Conservation (phyloP, 257 asterid genomes). For the Verbena officinalis region DNA sequence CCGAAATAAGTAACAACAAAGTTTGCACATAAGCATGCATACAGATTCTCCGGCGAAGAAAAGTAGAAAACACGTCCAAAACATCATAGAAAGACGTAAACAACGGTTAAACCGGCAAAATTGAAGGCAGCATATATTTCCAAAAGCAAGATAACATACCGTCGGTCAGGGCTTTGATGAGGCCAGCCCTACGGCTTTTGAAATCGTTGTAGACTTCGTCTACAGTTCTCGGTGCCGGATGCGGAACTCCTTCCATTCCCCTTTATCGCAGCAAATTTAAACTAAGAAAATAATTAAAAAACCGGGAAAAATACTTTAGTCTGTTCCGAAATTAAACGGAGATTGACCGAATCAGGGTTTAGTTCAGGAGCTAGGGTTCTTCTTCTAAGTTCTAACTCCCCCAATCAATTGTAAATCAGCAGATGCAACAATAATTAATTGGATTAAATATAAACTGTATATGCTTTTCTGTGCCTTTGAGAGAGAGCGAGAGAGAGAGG, state of each 20-base stretch:
- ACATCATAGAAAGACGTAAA: background rate
- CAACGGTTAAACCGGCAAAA: background rate
- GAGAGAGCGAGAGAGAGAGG: constrained; percentile 4
- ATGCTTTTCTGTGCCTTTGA: background rate
- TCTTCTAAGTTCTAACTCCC: constrained; percentile 23
- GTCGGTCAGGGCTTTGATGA: constrained; percentile 58
- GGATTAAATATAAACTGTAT: background rate
- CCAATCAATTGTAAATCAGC: constrained; percentile 11
- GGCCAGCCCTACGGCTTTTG: constrained; percentile 56
- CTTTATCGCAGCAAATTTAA: constrained; percentile 9
- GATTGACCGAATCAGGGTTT: constrained; percentile 31
- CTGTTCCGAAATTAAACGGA: constrained; percentile 10
- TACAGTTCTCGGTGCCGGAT: constrained; percentile 47
- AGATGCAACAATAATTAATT: background rate
- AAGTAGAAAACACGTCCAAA: background rate
- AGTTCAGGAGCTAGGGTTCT: constrained; percentile 28
- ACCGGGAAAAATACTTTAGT: constrained; percentile 7
- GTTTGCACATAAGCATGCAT: background rate
- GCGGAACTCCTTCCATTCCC: constrained; percentile 46
- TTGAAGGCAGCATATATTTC: background rate
- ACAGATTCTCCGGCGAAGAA: background rate
- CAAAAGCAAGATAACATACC: constrained; percentile 31
- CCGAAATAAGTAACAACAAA: background rate
- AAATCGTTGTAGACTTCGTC: constrained; percentile 65
- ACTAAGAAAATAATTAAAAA: constrained; percentile 1